Evolutionary conservation across 805 yeast genomes (phyloP), one percentile per base, ranked within the genome.

Genomic region (Candida dendrica): DNA sequence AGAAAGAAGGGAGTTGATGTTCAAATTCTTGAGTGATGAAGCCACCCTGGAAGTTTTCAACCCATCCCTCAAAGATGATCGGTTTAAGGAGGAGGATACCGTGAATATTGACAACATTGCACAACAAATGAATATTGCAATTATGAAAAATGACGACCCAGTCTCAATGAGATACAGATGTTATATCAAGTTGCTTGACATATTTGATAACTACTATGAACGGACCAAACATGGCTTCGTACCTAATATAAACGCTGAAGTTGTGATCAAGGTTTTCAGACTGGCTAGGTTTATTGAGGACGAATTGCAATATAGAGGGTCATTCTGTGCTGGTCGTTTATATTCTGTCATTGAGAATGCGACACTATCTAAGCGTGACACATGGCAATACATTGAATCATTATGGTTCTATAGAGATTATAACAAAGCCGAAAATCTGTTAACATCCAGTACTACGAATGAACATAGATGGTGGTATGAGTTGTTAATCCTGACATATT

Each of bases 401-500:
- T 56, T 76, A 34, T 52, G 69, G 16, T 52, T 56, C 6, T 60
- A 56, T 47, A 59, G 60, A 2, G 47, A 65, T 3, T 56, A 51
- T 41, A 46, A 56, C 8, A 57, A 60, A 31, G 79, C 79, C 0
- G 53, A 54, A 6, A 45, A 56, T 8, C 53, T 75, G 16, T 69
- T 68, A 47, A 47, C 54, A 15, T 52, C 67, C 1, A 58, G 68
- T 41, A 52, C 58, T 2, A 66, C 66, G 27, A 52, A 61, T 6
- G 65, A 68, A 26, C 67, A 72, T 44, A 54, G 77, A 41, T 76
- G 77, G 66, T 76, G 81, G 81, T 58, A 60, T 44, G 81, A 75
- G 39, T 43, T 69, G 19, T 75, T 79, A n/a, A 58, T 68, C 42
- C 62, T 61, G 43, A 59, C 71, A 6, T 60, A 65, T 37, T 46